Base-by-base conservation (phyloP, 2,329 filamentous ascomycete genomes). In the Colletotrichum theobromicola region DNA sequence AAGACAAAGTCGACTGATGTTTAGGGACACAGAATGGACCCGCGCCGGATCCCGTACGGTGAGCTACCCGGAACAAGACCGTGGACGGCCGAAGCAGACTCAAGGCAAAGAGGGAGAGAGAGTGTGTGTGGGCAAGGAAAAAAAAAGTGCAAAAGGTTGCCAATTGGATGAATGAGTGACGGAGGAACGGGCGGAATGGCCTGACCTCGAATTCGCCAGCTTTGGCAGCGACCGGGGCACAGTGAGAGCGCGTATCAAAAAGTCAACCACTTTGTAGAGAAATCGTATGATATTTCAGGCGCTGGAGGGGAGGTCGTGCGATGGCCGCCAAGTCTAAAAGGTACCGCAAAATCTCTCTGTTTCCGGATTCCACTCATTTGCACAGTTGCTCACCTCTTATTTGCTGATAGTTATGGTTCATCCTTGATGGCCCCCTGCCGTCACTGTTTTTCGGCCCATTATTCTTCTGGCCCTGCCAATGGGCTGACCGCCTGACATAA, bases 251-350 rank as follows among this genome's bases (percentile, higher is more conserved):
- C 61, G 75, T 70, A 46, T 74, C 74, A 74, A 75, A 76, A 77
- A 72, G n/a, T 73, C 68, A 68, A 62, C 63, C 67, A 73, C 65
- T 74, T 76, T 73, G 70, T 76, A 76, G 68, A 79, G 30, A 34
- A 21, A 83, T 84, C 83, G 82, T 84, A 84, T 83, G 82, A 84
- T 84, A 78, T 68, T 73, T 82, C 76, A 84, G 82, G 82, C 83
- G 84, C 78, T 72, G 76, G 32, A 79, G 82, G 81, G 80, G 79
- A 79, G 80, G 73, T 77, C 76, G 76, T 77, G 75, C 76, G 67
- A 77, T 74, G 53, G 35, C 32, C 60, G 69, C 70, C 75, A 65
- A 76, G 70, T 30, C 57, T 24, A n/a, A 50, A 16, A 34, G 70
- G n/a, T 21, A 50, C 42, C 5, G 42, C 12, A 50, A 50, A 50